phyloP scores from a whole-genome alignment of 2,329 filamentous ascomycete species.

The Penicillium hesseltinei region DNA sequence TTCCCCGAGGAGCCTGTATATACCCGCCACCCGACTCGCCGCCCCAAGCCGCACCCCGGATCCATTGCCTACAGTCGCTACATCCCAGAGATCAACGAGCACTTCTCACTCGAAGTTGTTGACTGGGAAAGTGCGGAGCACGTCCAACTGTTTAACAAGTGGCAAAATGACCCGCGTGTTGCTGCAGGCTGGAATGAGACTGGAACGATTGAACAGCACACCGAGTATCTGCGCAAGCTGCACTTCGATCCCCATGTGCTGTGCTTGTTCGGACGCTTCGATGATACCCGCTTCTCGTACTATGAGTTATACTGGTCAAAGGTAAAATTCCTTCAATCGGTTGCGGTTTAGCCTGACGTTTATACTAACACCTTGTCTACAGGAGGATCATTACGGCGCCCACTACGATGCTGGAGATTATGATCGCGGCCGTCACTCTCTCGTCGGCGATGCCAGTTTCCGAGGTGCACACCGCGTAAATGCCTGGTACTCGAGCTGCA shows the following conservation, averaged over 20 bases:
- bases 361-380: constrained; percentile 4
- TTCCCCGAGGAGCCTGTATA: constrained; percentile 53
- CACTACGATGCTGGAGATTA: constrained; percentile 57
- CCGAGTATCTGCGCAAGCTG: constrained; percentile 66
- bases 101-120: constrained; percentile 73
- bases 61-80: constrained; percentile 74
- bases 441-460: constrained; percentile 57
- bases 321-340: constrained; percentile 40
- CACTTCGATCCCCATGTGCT: constrained; percentile 71
- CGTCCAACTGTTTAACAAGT: constrained; percentile 69
- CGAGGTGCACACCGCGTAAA: constrained; percentile 56
- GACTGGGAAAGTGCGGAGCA: constrained; percentile 65
- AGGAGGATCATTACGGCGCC: constrained; percentile 61
- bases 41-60: constrained; percentile 68
- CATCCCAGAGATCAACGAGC: constrained; percentile 72
- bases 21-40: constrained; percentile 68
- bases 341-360: neutral
- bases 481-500: constrained; percentile 58
- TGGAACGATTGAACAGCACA: constrained; percentile 71
- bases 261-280: constrained; percentile 67
- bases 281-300: constrained; percentile 70
- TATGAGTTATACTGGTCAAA: constrained; percentile 80
- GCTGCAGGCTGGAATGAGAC: constrained; percentile 78
- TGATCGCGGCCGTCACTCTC: constrained; percentile 60
- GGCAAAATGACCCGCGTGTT: constrained; percentile 82